phyloP scores from a whole-genome alignment of 768 basidiomycete species.

The Boletus reticulatus region DNA sequence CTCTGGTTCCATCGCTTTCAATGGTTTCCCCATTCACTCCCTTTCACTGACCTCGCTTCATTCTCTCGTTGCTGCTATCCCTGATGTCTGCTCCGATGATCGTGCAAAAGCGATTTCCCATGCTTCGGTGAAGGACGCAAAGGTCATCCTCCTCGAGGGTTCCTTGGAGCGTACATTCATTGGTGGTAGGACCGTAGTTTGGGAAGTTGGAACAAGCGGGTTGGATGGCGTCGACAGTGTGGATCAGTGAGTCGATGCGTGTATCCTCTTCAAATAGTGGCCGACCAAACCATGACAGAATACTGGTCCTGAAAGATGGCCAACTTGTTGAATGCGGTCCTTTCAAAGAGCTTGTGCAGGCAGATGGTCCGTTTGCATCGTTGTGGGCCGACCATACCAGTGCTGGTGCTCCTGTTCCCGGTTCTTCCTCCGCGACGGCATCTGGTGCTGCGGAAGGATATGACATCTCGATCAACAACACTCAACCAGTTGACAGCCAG shows the following conservation, averaged over 20 bases:
- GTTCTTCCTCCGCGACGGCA: slow-evolving; percentile 25
- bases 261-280: background rate
- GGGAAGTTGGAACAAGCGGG: slow-evolving; percentile 22
- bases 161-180: slow-evolving; percentile 18
- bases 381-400: slow-evolving; percentile 90
- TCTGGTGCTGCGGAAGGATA: slow-evolving; percentile 27
- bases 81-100: slow-evolving; percentile 57
- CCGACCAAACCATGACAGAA: slow-evolving; percentile 42
- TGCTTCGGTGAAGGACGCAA: slow-evolving; percentile 23
- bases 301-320: slow-evolving; percentile 89
- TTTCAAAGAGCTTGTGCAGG: slow-evolving; percentile 73
- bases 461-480: slow-evolving; percentile 23
- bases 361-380: slow-evolving; percentile 69
- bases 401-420: slow-evolving; percentile 44
- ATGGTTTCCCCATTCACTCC: slow-evolving; percentile 85
- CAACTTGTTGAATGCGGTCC: slow-evolving; percentile 80
- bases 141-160: slow-evolving; percentile 27
- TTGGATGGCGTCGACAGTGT: slow-evolving; percentile 52
- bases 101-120: slow-evolving; percentile 25
- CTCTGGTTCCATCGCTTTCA: slow-evolving; percentile 77
- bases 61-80: slow-evolving; percentile 84
- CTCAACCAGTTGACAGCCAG: slow-evolving; percentile 9
- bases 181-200: slow-evolving; percentile 24
- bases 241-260: slow-evolving; percentile 47
- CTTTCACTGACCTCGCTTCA: slow-evolving; percentile 81